phyloP scores from a whole-genome alignment of 345 rosid genomes.

The Brassica juncea region DNA sequence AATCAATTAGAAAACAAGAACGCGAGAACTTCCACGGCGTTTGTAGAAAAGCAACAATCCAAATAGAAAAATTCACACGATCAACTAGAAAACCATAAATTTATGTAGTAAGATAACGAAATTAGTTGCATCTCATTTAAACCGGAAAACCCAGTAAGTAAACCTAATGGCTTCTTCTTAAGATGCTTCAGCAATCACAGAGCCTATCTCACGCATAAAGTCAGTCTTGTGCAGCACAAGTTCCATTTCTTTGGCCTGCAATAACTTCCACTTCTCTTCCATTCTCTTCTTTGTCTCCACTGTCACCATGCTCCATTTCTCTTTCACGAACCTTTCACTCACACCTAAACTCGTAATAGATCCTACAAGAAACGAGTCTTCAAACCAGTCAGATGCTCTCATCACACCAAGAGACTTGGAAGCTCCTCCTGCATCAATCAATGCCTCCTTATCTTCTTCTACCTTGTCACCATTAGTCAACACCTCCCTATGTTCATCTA shows the following conservation, averaged over 20 bases:
- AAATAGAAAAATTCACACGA: background rate
- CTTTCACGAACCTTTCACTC: background rate
- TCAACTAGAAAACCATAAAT: background rate
- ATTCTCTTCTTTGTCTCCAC: conserved; percentile 1
- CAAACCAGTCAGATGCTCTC: conserved; percentile 11
- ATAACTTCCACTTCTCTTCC: background rate
- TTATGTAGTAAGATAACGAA: background rate
- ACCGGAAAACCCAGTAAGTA: background rate
- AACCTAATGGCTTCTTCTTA: background rate
- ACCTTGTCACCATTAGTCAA: background rate
- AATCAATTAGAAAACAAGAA: background rate
- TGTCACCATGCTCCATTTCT: conserved; percentile 3
- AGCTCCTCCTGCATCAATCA: background rate
- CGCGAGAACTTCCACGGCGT: background rate
- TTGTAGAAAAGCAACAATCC: background rate
- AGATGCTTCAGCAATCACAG: background rate
- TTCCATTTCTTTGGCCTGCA: conserved; percentile 8
- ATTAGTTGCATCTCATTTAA: background rate
- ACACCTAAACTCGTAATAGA: background rate
- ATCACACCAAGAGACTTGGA: background rate
- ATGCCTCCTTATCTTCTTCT: background rate
- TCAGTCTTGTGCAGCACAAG: background rate
- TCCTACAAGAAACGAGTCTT: background rate
- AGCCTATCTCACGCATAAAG: background rate
- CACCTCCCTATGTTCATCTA: background rate